These are phyloP conservation scores for Tephrocybe rancida DNA, from an alignment of 768 basidiomycete genomes.

Conservation along the genomic window DNA sequence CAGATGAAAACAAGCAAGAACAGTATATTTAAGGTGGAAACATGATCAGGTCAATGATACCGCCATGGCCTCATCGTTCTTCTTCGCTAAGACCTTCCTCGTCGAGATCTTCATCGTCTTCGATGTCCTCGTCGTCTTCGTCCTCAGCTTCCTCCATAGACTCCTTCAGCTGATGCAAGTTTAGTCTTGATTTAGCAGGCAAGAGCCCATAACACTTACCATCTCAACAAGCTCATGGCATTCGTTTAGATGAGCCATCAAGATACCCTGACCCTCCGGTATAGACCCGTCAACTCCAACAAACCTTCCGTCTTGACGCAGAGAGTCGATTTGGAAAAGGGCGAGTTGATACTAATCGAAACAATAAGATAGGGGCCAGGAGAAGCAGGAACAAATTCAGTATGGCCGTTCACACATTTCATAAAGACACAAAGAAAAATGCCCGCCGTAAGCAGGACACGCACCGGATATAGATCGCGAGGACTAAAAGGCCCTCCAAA, in stretches of 20 bases:
- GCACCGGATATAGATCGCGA: conserved; percentile 90
- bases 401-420: background rate
- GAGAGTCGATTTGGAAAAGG: conserved; percentile 90
- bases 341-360: conserved; percentile 83
- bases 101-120: conserved; percentile 35
- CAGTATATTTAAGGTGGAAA: background rate
- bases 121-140: conserved; percentile 55
- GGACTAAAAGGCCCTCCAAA: conserved; percentile 93
- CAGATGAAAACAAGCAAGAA: background rate
- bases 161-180: conserved; percentile 63
- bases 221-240: conserved; percentile 96
- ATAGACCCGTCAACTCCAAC: conserved; percentile 84
- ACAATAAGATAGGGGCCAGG: background rate
- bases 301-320: conserved; percentile 94
- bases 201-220: conserved; percentile 45
- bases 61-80: background rate
- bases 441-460: conserved; percentile 26
- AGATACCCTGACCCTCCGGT: conserved; percentile 95
- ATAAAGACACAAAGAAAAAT: background rate
- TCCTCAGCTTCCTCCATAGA: conserved; percentile 77
- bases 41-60: background rate
- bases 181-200: background rate
- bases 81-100: conserved; percentile 9
- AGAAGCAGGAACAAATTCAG: conserved; percentile 4
- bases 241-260: conserved; percentile 95